Percentiles rank a stretch among this genome's conserved stretches.
Conservation (phyloP, 108 stramenopile genomes). For the Nitzschia putrida region DNA sequence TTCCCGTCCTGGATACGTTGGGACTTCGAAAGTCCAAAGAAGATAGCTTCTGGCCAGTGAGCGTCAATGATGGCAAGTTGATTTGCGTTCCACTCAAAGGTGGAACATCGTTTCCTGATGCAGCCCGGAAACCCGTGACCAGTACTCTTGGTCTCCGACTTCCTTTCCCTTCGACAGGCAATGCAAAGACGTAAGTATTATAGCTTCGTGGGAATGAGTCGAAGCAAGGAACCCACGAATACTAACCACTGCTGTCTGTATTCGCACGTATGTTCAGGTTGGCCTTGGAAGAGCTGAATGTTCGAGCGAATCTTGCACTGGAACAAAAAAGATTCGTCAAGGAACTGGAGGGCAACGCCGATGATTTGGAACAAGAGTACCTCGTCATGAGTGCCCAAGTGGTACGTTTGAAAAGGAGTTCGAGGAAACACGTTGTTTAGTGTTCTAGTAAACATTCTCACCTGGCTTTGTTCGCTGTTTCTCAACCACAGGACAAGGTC, state of each 20-base stretch:
- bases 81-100: slow-evolving; percentile 81
- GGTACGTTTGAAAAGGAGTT: slow-evolving; percentile 38
- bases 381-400: slow-evolving; percentile 60
- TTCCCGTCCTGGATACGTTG: slow-evolving; percentile 78
- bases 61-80: slow-evolving; percentile 75
- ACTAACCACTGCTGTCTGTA: not conserved
- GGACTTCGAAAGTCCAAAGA: slow-evolving; percentile 72
- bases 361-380: slow-evolving; percentile 67
- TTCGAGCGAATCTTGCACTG: slow-evolving; percentile 72
- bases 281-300: slow-evolving; percentile 66
- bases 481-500: slow-evolving; percentile 62
- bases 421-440: not conserved
- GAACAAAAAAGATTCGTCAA: slow-evolving; percentile 61
- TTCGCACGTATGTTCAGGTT: slow-evolving; percentile 25
- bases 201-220: not conserved
- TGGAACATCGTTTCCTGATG: slow-evolving; percentile 77
- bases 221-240: no score
- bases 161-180: slow-evolving; percentile 58
- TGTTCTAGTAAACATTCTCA: not conserved
- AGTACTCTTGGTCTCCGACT: slow-evolving; percentile 67
- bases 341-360: slow-evolving; percentile 43
- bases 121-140: slow-evolving; percentile 73
- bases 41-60: slow-evolving; percentile 79
- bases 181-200: slow-evolving; percentile 48
- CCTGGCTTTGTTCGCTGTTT: not conserved